phyloP scores from a whole-genome alignment of 2,329 filamentous ascomycete species.

The Colletotrichum spaethianum region DNA sequence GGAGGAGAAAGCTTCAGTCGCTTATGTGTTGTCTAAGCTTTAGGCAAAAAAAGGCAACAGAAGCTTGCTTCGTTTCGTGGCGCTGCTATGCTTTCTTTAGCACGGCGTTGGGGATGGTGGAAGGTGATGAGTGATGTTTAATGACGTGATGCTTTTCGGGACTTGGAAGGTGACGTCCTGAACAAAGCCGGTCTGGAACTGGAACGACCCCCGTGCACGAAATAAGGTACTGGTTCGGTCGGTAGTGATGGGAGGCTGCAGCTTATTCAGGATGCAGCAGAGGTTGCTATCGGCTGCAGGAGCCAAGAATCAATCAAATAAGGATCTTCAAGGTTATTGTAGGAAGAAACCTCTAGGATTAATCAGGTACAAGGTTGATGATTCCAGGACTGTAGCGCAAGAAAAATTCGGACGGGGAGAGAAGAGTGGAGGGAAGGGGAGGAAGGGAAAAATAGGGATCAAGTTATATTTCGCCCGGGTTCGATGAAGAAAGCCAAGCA shows the following conservation, averaged over 20 bases:
- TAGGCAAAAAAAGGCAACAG: not conserved
- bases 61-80: not conserved
- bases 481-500: slow-evolving; percentile 33
- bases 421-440: not conserved
- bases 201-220: not conserved
- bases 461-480: slow-evolving; percentile 33
- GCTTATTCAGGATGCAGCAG: not conserved
- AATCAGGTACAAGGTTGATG: slow-evolving; percentile 11
- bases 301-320: not conserved
- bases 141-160: slow-evolving; percentile 12
- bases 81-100: slow-evolving; percentile 4
- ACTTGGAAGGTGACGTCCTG: not conserved
- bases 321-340: not conserved
- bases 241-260: not conserved
- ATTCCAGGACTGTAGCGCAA: not conserved
- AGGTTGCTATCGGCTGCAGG: not conserved
- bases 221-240: not conserved
- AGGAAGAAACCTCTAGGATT: not conserved
- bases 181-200: not conserved
- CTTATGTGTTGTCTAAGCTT: not conserved
- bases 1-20: not conserved
- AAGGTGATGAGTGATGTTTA: slow-evolving; percentile 3
- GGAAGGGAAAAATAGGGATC: slow-evolving; percentile 15
- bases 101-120: not conserved
- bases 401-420: slow-evolving; percentile 10